Evolutionary conservation across 371 early-diverging fungal genomes (phyloP), one percentile per base, ranked within the genome.

Genomic region (Saksenaea oblongispora): DNA sequence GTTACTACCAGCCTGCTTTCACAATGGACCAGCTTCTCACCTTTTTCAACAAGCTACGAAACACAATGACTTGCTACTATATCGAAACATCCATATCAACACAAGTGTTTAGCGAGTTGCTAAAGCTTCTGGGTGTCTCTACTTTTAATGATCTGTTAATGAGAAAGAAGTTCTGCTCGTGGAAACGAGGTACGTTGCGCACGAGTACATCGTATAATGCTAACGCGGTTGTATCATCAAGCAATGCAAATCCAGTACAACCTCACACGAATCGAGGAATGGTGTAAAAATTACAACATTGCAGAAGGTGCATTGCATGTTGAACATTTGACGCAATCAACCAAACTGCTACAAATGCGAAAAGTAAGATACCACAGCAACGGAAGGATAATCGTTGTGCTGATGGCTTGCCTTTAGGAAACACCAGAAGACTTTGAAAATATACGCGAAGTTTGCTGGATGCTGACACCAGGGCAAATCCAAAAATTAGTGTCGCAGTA

Each of bases 221-320:
- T 54, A 14, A 18, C 36, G 14, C 15, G 34, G 27, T 7, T 10
- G 0, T 24, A 7, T 31, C 31, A 7, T 26, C 34, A 37, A 71
- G 74, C 70, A 9, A 95, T 96, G 89, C 96, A 97, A 83, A 94
- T 97, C 71, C 96, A 96, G 75, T 96, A 95, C 82, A 97, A 97
- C 67, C 86, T 96, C 39, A 91, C 93, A 4, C 87, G 95, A 9
- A 79, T 97, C 56, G 94, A 95, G 68, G 97, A 97, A 72, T 97
- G 97, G 97, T 95, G 94, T 85, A 91, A 91, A 82, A 71, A 86
- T 47, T 93, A 95, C 68, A 89, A 87, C 37, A 86, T 96, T 27
- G 75, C 89, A 15, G 95, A 96, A 70, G 90, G 91, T 28, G 88
- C 93, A 0, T 80, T 90, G 27, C 95, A 96, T 66, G 75, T 95